Conservation (phyloP, 176 grass and related monocot genomes). For the Canna indica region DNA sequence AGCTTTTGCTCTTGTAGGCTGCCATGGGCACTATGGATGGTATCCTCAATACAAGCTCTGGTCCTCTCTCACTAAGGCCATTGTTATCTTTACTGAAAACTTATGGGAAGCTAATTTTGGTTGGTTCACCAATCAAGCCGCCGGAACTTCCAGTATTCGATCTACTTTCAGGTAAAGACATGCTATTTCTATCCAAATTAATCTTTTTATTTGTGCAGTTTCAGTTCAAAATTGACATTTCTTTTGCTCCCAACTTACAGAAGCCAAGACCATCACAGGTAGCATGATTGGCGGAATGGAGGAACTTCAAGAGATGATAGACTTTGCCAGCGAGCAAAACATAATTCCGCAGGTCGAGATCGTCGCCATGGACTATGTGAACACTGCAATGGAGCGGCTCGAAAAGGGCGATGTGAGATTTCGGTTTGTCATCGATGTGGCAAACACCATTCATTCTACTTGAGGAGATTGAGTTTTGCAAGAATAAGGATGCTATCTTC, state of each 20-base stretch:
- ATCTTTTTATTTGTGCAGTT: background rate
- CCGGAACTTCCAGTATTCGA: conserved; percentile 12
- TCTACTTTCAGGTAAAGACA: conserved; percentile 8
- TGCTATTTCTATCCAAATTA: background rate
- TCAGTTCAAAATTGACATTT: background rate
- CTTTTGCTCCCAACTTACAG: too few species aligned
- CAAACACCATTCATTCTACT: background rate
- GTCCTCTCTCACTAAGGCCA: conserved; percentile 1
- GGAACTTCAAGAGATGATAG: conserved; percentile 23
- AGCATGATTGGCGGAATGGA: conserved; percentile 30
- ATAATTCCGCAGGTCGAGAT: conserved; percentile 23
- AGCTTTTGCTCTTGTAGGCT: conserved; percentile 2
- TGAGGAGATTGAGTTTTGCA: background rate
- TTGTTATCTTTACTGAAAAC: conserved; percentile 18
- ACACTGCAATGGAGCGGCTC: conserved; percentile 18
- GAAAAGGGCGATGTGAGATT: conserved; percentile 26
- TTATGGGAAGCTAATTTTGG: conserved; percentile 19
- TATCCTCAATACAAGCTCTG: conserved; percentile 21
- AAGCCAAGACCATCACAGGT: conserved; percentile 18
- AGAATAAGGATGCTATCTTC: too few species aligned
- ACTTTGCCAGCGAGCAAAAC: conserved; percentile 16
- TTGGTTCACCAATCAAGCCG: conserved; percentile 21
- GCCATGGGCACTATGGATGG: conserved; percentile 23
- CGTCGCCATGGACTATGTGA: conserved; percentile 21
- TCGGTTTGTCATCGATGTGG: conserved; percentile 28